These are phyloP conservation scores for Hypholoma sublateritium DNA, from an alignment of 768 basidiomycete species.

Conservation along the genomic window DNA sequence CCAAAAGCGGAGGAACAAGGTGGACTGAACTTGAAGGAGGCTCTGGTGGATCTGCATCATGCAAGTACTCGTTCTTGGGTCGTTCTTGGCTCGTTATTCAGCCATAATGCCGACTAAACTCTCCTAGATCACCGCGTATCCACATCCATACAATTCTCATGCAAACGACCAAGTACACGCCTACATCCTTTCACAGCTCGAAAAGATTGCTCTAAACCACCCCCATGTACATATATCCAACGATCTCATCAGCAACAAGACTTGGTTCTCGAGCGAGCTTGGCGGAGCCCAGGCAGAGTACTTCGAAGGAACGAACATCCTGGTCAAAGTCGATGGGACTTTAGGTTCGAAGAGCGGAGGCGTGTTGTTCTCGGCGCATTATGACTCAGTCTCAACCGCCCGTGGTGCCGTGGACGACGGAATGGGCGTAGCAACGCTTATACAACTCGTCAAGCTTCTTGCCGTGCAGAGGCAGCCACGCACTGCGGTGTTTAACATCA, in stretches of 20 bases:
- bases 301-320: conserved; percentile 69
- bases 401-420: conserved; percentile 79
- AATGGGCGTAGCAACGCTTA: conserved; percentile 65
- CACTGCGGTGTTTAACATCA: conserved; percentile 80
- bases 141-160: conserved; percentile 79
- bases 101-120: neutral
- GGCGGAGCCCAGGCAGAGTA: conserved; percentile 37
- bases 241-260: conserved; percentile 44
- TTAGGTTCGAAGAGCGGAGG: conserved; percentile 33
- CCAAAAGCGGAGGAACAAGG: conserved; percentile 37
- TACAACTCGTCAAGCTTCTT: conserved; percentile 64
- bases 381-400: conserved; percentile 76
- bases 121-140: conserved; percentile 59
- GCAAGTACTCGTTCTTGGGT: no score
- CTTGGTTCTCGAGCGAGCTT: conserved; percentile 35
- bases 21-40: conserved; percentile 49
- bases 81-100: neutral
- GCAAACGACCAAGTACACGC: conserved; percentile 67
- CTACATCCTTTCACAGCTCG: conserved; percentile 57
- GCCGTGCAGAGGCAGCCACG: conserved; percentile 47
- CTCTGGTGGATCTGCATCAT: conserved; percentile 57
- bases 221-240: conserved; percentile 41
- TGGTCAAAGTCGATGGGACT: conserved; percentile 59
- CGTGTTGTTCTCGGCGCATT: conserved; percentile 80
- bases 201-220: conserved; percentile 40